phyloP scores from a whole-genome alignment of 1,284 basidiomycete genomes.

The Tilletia indica region DNA sequence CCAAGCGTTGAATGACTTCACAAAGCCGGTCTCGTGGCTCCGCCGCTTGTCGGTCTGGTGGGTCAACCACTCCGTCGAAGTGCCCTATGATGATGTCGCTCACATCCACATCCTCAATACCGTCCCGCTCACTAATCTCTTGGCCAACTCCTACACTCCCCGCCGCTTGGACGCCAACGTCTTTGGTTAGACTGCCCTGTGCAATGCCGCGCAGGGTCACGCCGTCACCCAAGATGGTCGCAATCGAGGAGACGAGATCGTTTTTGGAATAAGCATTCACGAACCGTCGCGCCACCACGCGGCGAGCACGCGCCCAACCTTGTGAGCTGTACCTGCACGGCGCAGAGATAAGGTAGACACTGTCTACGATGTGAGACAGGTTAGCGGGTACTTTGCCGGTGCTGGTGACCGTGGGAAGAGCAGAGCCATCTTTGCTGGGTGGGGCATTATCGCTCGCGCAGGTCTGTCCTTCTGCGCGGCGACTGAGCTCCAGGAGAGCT shows the following conservation, averaged over 20 bases:
- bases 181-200: neutral
- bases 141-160: conserved; percentile 9
- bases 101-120: conserved; percentile 16
- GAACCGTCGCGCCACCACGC: conserved; percentile 59
- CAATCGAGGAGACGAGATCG: conserved; percentile 54
- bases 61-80: conserved; percentile 1
- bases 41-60: neutral
- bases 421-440: neutral
- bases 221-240: conserved; percentile 9
- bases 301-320: conserved; percentile 59
- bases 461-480: conserved; percentile 12
- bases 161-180: conserved; percentile 12
- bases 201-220: conserved; percentile 2
- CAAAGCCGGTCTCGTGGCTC: neutral
- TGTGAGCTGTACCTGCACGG: conserved; percentile 58
- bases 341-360: conserved; percentile 57
- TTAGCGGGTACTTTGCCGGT: conserved; percentile 35
- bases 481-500: conserved; percentile 60
- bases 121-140: conserved; percentile 9
- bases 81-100: conserved; percentile 8
- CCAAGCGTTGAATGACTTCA: conserved; percentile 5
- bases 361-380: conserved; percentile 59
- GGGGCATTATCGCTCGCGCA: neutral
- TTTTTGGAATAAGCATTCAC: conserved; percentile 61
- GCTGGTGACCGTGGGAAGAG: neutral